phyloP scores from a whole-genome alignment of 768 basidiomycete genomes.

The Agrocybe chaxingu region DNA sequence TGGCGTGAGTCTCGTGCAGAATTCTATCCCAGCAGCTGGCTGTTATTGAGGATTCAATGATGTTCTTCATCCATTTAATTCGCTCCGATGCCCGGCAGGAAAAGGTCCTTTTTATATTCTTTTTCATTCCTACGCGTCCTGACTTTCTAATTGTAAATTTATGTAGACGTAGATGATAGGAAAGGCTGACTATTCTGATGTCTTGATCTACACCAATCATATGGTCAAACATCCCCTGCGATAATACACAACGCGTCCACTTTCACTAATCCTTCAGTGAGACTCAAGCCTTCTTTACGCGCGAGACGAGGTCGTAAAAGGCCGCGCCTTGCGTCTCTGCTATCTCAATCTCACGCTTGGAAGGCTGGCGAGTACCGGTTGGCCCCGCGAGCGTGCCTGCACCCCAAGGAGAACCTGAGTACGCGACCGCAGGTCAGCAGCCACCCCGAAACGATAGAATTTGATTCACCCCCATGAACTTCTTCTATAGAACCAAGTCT shows the following conservation, averaged over 20 bases:
- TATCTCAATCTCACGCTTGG: constrained; percentile 46
- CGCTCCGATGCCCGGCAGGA: too few relatives aligned
- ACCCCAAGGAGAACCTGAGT: constrained; percentile 53
- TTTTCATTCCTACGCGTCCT: too few relatives aligned
- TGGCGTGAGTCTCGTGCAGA: constrained; percentile 13
- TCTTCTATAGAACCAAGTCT: constrained; percentile 39
- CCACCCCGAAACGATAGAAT: not conserved
- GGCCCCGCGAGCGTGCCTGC: constrained; percentile 58
- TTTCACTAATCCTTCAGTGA: constrained; percentile 2
- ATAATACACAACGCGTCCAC: not conserved
- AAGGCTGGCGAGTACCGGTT: constrained; percentile 46
- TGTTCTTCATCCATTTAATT: not conserved
- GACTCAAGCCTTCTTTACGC: constrained; percentile 22
- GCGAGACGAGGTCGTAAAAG: constrained; percentile 49
- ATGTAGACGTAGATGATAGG: too few relatives aligned
- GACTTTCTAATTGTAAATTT: too few relatives aligned
- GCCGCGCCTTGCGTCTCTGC: constrained; percentile 48
- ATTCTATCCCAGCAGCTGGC: not conserved
- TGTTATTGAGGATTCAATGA: constrained; percentile 6
- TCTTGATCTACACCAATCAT: too few relatives aligned
- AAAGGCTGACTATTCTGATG: too few relatives aligned
- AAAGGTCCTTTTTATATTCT: too few relatives aligned
- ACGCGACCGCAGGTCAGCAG: not conserved
- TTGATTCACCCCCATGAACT: constrained; percentile 50
- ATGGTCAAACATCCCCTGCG: not conserved